These are phyloP conservation scores for Handroanthus guayacan DNA, from an alignment of 257 asterid genomes.

Conservation along the genomic window DNA sequence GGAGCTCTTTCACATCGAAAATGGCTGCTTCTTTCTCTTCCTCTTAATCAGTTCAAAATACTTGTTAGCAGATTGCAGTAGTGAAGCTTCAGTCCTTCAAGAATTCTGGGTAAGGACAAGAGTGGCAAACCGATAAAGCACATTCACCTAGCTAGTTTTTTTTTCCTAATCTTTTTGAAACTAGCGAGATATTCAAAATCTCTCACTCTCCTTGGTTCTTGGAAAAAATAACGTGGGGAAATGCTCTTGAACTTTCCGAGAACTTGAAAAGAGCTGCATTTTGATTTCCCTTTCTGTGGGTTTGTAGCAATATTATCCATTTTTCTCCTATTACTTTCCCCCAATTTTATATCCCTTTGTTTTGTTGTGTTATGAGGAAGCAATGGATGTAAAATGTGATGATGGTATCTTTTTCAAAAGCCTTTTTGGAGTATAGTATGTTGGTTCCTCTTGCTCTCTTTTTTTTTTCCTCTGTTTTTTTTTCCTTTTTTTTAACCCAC, in stretches of 20 bases:
- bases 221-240: not conserved
- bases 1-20: slow-evolving; percentile 33
- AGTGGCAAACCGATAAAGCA: slow-evolving; percentile 1
- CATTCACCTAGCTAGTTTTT: not conserved
- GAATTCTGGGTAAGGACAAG: slow-evolving; percentile 46
- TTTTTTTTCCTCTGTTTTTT: not conserved
- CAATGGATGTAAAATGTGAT: slow-evolving; percentile 38
- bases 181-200: not conserved
- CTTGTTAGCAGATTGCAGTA: not conserved
- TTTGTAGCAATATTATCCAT: not conserved
- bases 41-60: not conserved
- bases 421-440: slow-evolving; percentile 45
- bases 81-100: not conserved
- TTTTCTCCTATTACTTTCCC: not conserved
- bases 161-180: slow-evolving; percentile 43
- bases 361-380: slow-evolving; percentile 20
- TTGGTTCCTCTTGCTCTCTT: slow-evolving; percentile 17
- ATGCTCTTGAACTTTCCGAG: too few species aligned
- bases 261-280: slow-evolving; percentile 18
- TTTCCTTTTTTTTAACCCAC: not conserved
- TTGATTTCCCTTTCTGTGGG: slow-evolving; percentile 31
- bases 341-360: not conserved
- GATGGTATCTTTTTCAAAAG: slow-evolving; percentile 45
- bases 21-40: slow-evolving; percentile 25
- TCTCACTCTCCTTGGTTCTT: slow-evolving; percentile 32